Evolutionary conservation across 2,329 filamentous ascomycete genomes (phyloP).

Genomic region (Saccharata proteae): DNA sequence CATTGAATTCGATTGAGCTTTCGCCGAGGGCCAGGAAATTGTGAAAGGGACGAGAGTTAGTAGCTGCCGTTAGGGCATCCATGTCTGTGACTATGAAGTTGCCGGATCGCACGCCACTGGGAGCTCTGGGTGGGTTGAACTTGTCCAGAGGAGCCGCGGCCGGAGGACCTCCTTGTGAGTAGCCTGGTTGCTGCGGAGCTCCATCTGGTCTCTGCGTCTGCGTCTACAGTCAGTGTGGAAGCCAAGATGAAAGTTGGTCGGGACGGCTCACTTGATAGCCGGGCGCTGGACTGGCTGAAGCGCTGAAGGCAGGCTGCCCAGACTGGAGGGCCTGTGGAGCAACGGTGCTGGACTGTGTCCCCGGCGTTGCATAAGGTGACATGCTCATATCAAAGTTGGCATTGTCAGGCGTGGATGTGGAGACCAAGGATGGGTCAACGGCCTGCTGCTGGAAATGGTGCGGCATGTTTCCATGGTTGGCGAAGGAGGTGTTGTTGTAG

Average conservation of each 20-base stretch:
- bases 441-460: slow-evolving; percentile 8
- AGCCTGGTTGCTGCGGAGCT: too few relatives aligned
- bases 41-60: slow-evolving; percentile 31
- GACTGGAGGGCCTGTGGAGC: slow-evolving; percentile 10
- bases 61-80: slow-evolving; percentile 28
- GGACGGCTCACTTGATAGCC: too few relatives aligned
- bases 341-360: slow-evolving; percentile 6
- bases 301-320: too few relatives aligned
- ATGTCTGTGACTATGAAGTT: slow-evolving; percentile 31
- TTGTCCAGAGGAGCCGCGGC: background rate
- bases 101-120: slow-evolving; percentile 24
- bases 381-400: slow-evolving; percentile 7
- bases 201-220: too few relatives aligned
- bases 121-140: slow-evolving; percentile 9
- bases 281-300: too few relatives aligned
- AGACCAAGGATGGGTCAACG: slow-evolving; percentile 12
- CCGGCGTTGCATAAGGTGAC: slow-evolving; percentile 3
- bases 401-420: slow-evolving; percentile 3
- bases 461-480: slow-evolving; percentile 7
- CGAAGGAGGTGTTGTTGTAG: slow-evolving; percentile 6
- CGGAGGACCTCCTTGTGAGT: slow-evolving; percentile 1
- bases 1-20: slow-evolving; percentile 27
- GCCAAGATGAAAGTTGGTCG: too few relatives aligned
- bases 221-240: too few relatives aligned
- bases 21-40: slow-evolving; percentile 32